phyloP scores from a whole-genome alignment of 1,139 yeast species.

The Nadsonia starkeyi-henricii region DNA sequence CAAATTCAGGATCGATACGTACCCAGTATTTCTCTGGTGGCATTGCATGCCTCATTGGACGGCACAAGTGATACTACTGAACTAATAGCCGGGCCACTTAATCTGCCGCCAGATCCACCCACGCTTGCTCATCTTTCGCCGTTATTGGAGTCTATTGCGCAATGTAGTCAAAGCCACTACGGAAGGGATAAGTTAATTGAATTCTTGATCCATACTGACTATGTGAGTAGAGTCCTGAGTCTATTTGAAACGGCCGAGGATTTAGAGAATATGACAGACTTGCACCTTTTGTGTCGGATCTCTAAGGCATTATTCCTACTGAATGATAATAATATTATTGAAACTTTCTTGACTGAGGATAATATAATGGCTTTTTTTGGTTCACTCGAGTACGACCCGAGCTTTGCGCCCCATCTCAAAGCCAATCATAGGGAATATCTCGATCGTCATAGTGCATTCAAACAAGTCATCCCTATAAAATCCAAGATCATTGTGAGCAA shows the following conservation, averaged over 20 bases:
- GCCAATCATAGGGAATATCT: conserved; percentile 66
- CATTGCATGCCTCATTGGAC: conserved; percentile 42
- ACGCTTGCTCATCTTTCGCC: conserved; percentile 10
- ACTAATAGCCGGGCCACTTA: conserved; percentile 66
- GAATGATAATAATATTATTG: conserved; percentile 58
- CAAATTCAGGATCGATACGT: conserved; percentile 50
- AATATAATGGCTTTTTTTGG: conserved; percentile 56
- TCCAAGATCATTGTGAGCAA: conserved; percentile 36
- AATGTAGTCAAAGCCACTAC: conserved; percentile 10
- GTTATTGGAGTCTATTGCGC: background rate
- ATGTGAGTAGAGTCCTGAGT: conserved; percentile 36
- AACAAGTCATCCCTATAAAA: conserved; percentile 56
- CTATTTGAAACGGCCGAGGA: conserved; percentile 46
- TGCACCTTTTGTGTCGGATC: conserved; percentile 59
- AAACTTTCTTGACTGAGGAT: conserved; percentile 48
- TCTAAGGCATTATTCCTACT: conserved; percentile 48
- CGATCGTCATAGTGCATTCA: conserved; percentile 43
- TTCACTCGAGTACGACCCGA: conserved; percentile 85
- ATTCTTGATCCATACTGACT: conserved; percentile 26
- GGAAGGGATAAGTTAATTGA: conserved; percentile 22
- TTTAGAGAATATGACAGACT: conserved; percentile 32
- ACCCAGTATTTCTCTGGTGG: conserved; percentile 58
- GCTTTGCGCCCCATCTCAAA: conserved; percentile 51
- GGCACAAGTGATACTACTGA: conserved; percentile 44
- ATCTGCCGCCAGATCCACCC: conserved; percentile 36